Percentiles rank a stretch among this genome's conserved stretches.
These are phyloP conservation scores for Schoenoplectus triqueter DNA, from an alignment of 202 grass and related monocot species.

Conservation along the genomic window DNA sequence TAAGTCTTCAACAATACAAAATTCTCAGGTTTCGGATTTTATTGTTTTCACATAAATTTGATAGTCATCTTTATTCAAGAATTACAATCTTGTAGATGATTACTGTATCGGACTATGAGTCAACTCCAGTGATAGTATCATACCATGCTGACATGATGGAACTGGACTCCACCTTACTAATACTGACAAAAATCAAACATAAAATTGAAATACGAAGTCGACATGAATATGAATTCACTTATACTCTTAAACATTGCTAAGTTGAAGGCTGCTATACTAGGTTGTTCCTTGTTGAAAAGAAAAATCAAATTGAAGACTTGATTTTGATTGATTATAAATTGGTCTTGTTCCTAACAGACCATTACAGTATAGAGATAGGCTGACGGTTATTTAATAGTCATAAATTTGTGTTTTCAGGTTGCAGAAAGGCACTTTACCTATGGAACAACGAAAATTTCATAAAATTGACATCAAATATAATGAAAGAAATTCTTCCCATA, in stretches of 20 bases:
- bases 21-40: conserved; percentile 61
- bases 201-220: background rate
- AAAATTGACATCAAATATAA: conserved; percentile 56
- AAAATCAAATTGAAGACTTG: background rate
- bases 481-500: conserved; percentile 61
- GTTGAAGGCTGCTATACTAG: background rate
- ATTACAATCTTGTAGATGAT: background rate
- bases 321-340: background rate
- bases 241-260: background rate
- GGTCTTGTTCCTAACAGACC: background rate
- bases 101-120: background rate
- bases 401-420: conserved; percentile 51
- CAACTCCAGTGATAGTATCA: background rate
- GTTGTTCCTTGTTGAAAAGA: background rate
- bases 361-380: background rate
- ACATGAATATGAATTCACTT: background rate
- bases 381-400: background rate
- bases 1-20: conserved; percentile 61
- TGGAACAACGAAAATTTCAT: conserved; percentile 88
- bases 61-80: background rate
- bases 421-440: conserved; percentile 81
- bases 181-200: conserved; percentile 9
- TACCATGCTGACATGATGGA: background rate
- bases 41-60: conserved; percentile 12
- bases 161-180: conserved; percentile 7